Conservation (phyloP, 2,329 filamentous ascomycete species). For the Verticillium dahliae region DNA sequence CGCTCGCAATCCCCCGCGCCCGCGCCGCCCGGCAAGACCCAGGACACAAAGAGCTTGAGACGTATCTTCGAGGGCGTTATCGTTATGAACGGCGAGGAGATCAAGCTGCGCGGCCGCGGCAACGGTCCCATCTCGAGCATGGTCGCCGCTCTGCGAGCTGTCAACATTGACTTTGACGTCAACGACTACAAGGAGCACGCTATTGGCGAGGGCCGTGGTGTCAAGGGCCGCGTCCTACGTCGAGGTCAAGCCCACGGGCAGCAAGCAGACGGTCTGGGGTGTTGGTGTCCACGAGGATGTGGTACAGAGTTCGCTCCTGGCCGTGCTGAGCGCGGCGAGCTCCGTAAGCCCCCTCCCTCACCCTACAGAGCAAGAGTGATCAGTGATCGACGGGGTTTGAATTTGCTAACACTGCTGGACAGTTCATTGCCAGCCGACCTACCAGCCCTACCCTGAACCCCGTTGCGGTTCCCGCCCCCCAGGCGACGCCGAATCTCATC, state of each 20-base stretch:
- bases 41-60: constrained; percentile 70
- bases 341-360: constrained; percentile 55
- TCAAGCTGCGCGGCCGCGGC: constrained; percentile 70
- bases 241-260: constrained; percentile 68
- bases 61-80: constrained; percentile 82
- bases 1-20: constrained; percentile 70
- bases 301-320: constrained; percentile 81
- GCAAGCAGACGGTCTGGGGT: constrained; percentile 74
- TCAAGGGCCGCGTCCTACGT: constrained; percentile 94
- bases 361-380: not conserved
- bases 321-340: constrained; percentile 76
- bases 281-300: constrained; percentile 91
- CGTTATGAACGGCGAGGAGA: constrained; percentile 73
- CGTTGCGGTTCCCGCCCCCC: constrained; percentile 24
- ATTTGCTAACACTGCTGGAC: constrained; percentile 10
- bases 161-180: constrained; percentile 86
- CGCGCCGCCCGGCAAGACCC: constrained; percentile 60
- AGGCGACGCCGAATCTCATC: constrained; percentile 22
- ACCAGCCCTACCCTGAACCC: constrained; percentile 59
- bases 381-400: not conserved
- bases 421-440: constrained; percentile 69
- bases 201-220: constrained; percentile 71
- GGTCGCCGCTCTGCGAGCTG: constrained; percentile 68
- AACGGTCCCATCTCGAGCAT: constrained; percentile 89
- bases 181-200: constrained; percentile 95